phyloP scores from a whole-genome alignment of 1,139 yeast genomes.

The Pichia sorboxylosa region DNA sequence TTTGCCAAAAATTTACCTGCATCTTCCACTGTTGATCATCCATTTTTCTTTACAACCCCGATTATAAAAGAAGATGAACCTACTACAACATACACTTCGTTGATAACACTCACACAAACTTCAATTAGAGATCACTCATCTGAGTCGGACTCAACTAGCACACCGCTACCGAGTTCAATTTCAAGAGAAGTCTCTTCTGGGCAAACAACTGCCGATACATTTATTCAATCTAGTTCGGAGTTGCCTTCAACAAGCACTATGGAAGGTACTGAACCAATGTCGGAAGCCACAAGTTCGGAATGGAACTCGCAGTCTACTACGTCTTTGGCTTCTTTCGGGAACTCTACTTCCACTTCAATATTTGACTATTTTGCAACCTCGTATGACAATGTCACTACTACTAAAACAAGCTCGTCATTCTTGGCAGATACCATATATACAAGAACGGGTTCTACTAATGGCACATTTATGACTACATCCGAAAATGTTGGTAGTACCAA shows the following conservation, averaged over 20 bases:
- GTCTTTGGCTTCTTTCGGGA: too few relatives aligned
- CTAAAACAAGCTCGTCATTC: background rate
- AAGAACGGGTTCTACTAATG: conserved; percentile 2
- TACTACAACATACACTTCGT: background rate
- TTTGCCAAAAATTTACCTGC: background rate
- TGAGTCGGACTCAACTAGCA: too few relatives aligned
- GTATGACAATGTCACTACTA: background rate
- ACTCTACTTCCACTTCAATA: background rate
- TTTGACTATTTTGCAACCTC: background rate
- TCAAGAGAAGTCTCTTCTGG: too few relatives aligned
- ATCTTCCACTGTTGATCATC: background rate
- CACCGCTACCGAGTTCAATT: too few relatives aligned
- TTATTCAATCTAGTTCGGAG: too few relatives aligned
- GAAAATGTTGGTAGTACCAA: conserved; percentile 3
- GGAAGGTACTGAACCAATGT: too few relatives aligned
- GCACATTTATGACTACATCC: conserved; percentile 1
- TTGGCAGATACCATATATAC: conserved; percentile 3
- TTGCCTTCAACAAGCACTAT: too few relatives aligned
- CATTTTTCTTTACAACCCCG: conserved; percentile 1
- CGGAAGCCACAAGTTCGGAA: too few relatives aligned
- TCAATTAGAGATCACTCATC: too few relatives aligned
- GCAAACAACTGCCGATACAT: too few relatives aligned
- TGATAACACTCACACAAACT: conserved; percentile 1
- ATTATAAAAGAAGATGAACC: background rate
- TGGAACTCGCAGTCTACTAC: too few relatives aligned